Evolutionary conservation across 129 eudicot species (phyloP).

Genomic region (Flaveria linearis): DNA sequence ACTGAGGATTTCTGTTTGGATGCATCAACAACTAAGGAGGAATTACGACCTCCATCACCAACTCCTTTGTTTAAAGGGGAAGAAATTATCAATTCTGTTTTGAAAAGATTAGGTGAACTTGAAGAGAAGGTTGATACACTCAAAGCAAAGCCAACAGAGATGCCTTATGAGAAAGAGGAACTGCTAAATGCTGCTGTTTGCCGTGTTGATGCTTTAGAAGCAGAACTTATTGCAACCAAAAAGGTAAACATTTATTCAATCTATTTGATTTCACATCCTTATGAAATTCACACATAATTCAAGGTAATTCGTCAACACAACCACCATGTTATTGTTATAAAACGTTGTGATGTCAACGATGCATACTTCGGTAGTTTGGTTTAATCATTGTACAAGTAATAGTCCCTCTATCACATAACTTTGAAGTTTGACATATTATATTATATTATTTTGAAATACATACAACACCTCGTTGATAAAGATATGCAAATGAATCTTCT

Average conservation of each 20-base stretch:
- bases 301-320: background rate
- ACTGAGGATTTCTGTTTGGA: slow-evolving; percentile 48
- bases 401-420: slow-evolving; percentile 18
- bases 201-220: slow-evolving; percentile 97
- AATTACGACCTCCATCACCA: slow-evolving; percentile 69
- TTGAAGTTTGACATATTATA: background rate
- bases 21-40: slow-evolving; percentile 43
- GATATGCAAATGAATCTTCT: no score
- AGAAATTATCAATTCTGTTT: slow-evolving; percentile 55
- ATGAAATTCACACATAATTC: background rate
- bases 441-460: background rate
- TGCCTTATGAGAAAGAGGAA: slow-evolving; percentile 97
- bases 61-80: slow-evolving; percentile 55
- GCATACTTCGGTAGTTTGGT: background rate
- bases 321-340: background rate
- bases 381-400: background rate
- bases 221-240: slow-evolving; percentile 94
- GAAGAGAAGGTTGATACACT: slow-evolving; percentile 79
- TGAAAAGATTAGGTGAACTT: slow-evolving; percentile 79
- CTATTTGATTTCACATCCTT: background rate
- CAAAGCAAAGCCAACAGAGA: slow-evolving; percentile 68
- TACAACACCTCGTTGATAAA: background rate
- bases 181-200: slow-evolving; percentile 92
- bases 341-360: background rate
- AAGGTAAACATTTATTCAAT: slow-evolving; percentile 48